A percentile compares a stretch with the other conserved stretches of the same genome.
Conservation (phyloP, 2,329 filamentous ascomycete genomes). For the Akanthomyces muscarius region DNA sequence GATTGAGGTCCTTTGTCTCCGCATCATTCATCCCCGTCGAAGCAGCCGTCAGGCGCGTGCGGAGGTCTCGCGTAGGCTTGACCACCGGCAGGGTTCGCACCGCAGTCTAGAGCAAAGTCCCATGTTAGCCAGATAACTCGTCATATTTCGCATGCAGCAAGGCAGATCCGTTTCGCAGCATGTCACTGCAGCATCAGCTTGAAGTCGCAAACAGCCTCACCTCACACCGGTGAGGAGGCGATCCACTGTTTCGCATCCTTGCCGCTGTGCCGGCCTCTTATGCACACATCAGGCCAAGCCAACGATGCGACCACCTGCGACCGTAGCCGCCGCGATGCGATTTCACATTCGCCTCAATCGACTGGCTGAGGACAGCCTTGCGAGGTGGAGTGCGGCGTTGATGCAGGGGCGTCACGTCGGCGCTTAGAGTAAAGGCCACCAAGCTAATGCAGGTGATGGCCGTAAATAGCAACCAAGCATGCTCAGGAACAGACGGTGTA, state of each 20-base stretch:
- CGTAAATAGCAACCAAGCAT: conserved; percentile 11
- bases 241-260: conserved; percentile 12
- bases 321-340: conserved; percentile 13
- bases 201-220: neutral
- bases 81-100: conserved; percentile 63
- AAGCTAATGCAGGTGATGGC: conserved; percentile 13
- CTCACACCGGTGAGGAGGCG: neutral
- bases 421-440: conserved; percentile 11
- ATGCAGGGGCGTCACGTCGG: conserved; percentile 13
- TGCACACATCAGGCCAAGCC: neutral
- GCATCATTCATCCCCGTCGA: conserved; percentile 68
- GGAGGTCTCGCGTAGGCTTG: conserved; percentile 78
- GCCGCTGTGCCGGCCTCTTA: neutral
- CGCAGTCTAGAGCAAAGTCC: conserved; percentile 48
- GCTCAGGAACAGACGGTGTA: neutral
- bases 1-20: conserved; percentile 72
- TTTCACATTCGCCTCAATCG: conserved; percentile 6
- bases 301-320: conserved; percentile 14
- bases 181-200: neutral
- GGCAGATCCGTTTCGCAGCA: neutral
- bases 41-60: conserved; percentile 71
- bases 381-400: neutral
- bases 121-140: conserved; percentile 18
- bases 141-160: neutral
- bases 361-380: conserved; percentile 3